These are phyloP conservation scores for Graphilbum sp. DNA, from an alignment of 2,329 filamentous ascomycete species.

Conservation along the genomic window DNA sequence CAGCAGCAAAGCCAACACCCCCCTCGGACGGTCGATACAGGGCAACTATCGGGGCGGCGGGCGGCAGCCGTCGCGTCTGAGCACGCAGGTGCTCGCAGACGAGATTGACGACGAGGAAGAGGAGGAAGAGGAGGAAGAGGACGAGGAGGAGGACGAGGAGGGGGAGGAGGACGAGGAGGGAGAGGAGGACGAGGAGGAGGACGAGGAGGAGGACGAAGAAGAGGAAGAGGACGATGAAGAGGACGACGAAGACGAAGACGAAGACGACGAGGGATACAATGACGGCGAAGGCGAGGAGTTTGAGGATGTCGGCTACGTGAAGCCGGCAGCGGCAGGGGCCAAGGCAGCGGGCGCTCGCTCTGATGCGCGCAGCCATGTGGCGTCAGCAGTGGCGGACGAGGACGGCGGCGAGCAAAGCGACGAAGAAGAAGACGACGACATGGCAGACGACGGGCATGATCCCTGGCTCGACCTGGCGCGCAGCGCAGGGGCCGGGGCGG, in stretches of 20 bases:
- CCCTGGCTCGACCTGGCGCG: slow-evolving; percentile 9
- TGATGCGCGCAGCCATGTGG: too few relatives aligned
- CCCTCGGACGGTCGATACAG: slow-evolving; percentile 32
- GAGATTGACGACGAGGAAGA: slow-evolving; percentile 22
- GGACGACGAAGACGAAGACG: slow-evolving; percentile 15
- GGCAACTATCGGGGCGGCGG: slow-evolving; percentile 1
- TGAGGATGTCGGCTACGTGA: background rate
- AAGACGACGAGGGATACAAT: slow-evolving; percentile 3
- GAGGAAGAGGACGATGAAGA: slow-evolving; percentile 21
- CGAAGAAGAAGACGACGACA: slow-evolving; percentile 20
- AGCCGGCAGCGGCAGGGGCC: background rate
- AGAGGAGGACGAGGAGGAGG: slow-evolving; percentile 14
- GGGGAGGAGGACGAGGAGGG: slow-evolving; percentile 17
- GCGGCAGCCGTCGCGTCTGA: slow-evolving; percentile 30
- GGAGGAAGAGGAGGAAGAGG: slow-evolving; percentile 22
- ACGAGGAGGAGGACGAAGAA: slow-evolving; percentile 20
- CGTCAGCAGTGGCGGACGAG: background rate
- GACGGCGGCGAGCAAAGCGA: slow-evolving; percentile 16
- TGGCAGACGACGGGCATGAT: slow-evolving; percentile 19
- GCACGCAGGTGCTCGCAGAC: slow-evolving; percentile 23
- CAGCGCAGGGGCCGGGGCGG: slow-evolving; percentile 1
- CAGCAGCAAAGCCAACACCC: slow-evolving; percentile 13
- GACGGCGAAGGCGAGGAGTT: too few relatives aligned
- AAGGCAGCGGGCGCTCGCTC: too few relatives aligned
- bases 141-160: slow-evolving; percentile 23